Conservation (phyloP, 306 rosid genomes). For the Medicago truncatula region MtrunA17r5.0-ANR NC_053046.1:36156501-36157000, state of each 20-base stretch:
- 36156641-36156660: not conserved
- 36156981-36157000: not conserved
- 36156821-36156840: not conserved
- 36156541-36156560: not conserved
- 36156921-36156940: slow-evolving; percentile 31
- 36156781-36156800: no score
- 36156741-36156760: no score
- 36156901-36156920: slow-evolving; percentile 41
- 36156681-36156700: slow-evolving; percentile 1
- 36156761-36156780: no score
- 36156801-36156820: no score
- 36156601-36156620: not conserved
- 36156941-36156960: slow-evolving; percentile 20
- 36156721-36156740: not conserved
- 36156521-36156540: not conserved
- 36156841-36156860: not conserved
- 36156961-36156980: not conserved
- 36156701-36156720: no score
- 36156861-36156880: not conserved
- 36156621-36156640: no score
- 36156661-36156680: not conserved
- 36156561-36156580: not conserved
- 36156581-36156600: not conserved
- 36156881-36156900: slow-evolving; percentile 17
- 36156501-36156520: not conserved